Percentiles rank a stretch among this genome's conserved stretches.
These are phyloP conservation scores for Botrytis paeoniae DNA, from an alignment of 2,329 filamentous ascomycete species.

Conservation along the genomic window DNA sequence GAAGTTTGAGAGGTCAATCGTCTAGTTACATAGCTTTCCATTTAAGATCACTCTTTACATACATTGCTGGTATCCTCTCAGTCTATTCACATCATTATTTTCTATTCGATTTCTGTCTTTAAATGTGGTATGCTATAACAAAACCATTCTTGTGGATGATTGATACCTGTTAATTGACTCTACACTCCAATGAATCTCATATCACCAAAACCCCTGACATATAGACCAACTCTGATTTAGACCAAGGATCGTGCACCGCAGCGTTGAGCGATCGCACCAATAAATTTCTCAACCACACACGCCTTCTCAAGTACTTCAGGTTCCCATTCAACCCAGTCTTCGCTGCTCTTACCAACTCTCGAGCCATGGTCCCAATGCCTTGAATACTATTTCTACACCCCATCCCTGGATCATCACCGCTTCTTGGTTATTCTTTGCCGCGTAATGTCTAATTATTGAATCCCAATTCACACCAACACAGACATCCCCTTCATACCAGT, in stretches of 20 bases:
- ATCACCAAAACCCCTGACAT: neutral
- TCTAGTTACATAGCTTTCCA: slow-evolving; percentile 26
- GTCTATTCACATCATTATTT: neutral
- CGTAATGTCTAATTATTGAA: too few species aligned
- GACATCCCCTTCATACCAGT: neutral
- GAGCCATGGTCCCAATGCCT: neutral
- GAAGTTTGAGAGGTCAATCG: slow-evolving; percentile 34
- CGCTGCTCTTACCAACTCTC: neutral
- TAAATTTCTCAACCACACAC: neutral
- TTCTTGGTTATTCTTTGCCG: neutral
- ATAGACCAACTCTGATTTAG: neutral
- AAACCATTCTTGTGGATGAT: neutral
- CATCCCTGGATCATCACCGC: neutral
- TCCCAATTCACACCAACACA: neutral
- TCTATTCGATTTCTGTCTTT: neutral
- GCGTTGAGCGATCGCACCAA: neutral
- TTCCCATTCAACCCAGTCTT: neutral
- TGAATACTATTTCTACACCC: neutral
- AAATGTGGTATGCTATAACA: neutral
- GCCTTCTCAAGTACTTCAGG: neutral
- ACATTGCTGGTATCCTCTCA: neutral
- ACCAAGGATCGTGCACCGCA: neutral
- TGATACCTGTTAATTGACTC: neutral
- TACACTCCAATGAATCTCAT: neutral
- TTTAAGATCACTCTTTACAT: neutral